These are phyloP conservation scores for Elongisporangium prolatum DNA, from an alignment of 352 stramenopile species.

Conservation along the genomic window DNA sequence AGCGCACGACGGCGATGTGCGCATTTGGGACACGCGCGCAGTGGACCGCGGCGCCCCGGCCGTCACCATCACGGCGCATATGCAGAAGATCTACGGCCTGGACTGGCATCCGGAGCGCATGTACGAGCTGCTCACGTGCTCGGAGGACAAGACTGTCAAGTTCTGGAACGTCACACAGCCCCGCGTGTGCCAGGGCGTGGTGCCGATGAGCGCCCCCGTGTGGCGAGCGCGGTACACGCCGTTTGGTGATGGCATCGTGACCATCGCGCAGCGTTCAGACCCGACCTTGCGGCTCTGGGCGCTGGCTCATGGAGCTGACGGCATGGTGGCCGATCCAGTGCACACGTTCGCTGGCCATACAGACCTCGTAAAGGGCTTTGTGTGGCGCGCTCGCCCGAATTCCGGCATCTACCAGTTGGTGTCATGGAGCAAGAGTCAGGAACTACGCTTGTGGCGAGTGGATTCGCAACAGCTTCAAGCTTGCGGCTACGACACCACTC, in stretches of 20 bases:
- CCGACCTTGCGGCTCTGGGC: slow-evolving; percentile 62
- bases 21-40: slow-evolving; percentile 68
- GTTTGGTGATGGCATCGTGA: slow-evolving; percentile 80
- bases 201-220: slow-evolving; percentile 60
- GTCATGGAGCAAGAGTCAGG: slow-evolving; percentile 80
- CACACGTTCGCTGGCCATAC: slow-evolving; percentile 58
- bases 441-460: slow-evolving; percentile 68
- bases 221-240: slow-evolving; percentile 72
- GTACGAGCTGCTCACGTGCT: slow-evolving; percentile 83
- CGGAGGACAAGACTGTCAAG: slow-evolving; percentile 82
- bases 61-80: slow-evolving; percentile 68
- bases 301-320: slow-evolving; percentile 23
- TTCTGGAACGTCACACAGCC: slow-evolving; percentile 75
- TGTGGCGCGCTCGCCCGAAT: slow-evolving; percentile 45
- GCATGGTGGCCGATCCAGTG: slow-evolving; percentile 30
- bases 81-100: slow-evolving; percentile 81
- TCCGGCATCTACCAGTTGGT: slow-evolving; percentile 57
- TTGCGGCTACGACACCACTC: slow-evolving; percentile 48
- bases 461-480: slow-evolving; percentile 59
- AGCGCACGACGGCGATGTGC: slow-evolving; percentile 73
- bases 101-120: slow-evolving; percentile 76
- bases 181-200: slow-evolving; percentile 48
- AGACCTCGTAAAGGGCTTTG: slow-evolving; percentile 63
- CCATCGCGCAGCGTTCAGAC: slow-evolving; percentile 62
- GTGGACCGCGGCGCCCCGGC: slow-evolving; percentile 43